Conservation (phyloP, 768 basidiomycete genomes). For the Polyporus arcularius region DNA sequence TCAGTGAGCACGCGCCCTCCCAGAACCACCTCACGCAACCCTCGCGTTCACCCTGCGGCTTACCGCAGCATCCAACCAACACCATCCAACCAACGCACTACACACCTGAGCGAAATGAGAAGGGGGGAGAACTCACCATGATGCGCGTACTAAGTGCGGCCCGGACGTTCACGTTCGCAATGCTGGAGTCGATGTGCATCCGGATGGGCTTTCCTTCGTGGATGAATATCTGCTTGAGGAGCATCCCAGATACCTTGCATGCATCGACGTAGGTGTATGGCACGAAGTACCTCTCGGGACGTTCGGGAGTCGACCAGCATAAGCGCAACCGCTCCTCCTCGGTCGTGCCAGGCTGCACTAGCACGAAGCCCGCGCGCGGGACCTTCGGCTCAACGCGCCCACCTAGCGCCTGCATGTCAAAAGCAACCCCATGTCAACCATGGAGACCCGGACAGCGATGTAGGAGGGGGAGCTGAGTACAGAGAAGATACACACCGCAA, state of each 20-base stretch:
- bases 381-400: slow-evolving; percentile 79
- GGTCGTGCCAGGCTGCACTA: slow-evolving; percentile 64
- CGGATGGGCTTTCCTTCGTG: slow-evolving; percentile 64
- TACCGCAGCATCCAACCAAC: background rate
- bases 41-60: background rate
- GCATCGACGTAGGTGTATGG: slow-evolving; percentile 82
- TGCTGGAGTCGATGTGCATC: slow-evolving; percentile 82
- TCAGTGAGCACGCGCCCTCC: slow-evolving; percentile 4
- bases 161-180: slow-evolving; percentile 75
- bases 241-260: slow-evolving; percentile 76
- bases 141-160: slow-evolving; percentile 68
- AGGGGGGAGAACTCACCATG: slow-evolving; percentile 47
- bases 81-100: background rate
- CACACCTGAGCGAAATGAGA: background rate
- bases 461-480: background rate
- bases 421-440: slow-evolving; percentile 6
- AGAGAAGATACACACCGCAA: slow-evolving; percentile 49
- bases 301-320: slow-evolving; percentile 69
- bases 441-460: background rate
- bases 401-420: slow-evolving; percentile 55
- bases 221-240: slow-evolving; percentile 75
- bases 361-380: slow-evolving; percentile 72
- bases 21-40: background rate
- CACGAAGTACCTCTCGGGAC: slow-evolving; percentile 77
- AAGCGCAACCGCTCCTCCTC: slow-evolving; percentile 76